Evolutionary conservation across 306 rosid species (phyloP).

Genomic region (Lathyrus tuberosus): DNA sequence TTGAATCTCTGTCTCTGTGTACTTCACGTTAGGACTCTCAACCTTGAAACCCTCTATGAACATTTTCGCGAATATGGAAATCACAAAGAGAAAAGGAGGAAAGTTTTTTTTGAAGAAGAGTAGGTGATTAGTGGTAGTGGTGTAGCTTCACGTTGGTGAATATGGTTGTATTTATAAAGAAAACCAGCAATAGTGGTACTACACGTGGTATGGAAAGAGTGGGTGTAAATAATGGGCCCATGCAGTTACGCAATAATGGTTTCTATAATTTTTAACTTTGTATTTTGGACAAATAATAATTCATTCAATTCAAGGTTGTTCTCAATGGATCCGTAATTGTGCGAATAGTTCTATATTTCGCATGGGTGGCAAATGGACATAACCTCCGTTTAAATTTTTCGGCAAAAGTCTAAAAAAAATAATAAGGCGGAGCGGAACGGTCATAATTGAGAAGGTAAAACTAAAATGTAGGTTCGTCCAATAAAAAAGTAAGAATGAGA

Average conservation of each 20-base stretch:
- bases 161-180: constrained; percentile 48
- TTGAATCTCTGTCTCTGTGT: constrained; percentile 72
- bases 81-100: neutral
- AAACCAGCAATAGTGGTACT: neutral
- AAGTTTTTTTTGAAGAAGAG: neutral
- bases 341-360: no score
- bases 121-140: neutral
- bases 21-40: constrained; percentile 77
- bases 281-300: no score
- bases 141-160: constrained; percentile 21
- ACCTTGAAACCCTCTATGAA: constrained; percentile 90
- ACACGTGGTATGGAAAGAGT: constrained; percentile 46
- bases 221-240: neutral
- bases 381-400: no score
- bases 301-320: no score
- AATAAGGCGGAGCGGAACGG: no score
- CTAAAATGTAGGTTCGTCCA: no score
- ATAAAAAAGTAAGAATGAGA: no score
- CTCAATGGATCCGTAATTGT: no score
- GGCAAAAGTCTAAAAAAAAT: no score
- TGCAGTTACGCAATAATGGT: neutral
- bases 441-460: no score
- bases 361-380: no score
- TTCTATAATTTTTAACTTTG: no score
- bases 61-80: constrained; percentile 38